Base-by-base conservation (phyloP, 345 rosid genomes). In the Hibiscus tridactylites region DNA sequence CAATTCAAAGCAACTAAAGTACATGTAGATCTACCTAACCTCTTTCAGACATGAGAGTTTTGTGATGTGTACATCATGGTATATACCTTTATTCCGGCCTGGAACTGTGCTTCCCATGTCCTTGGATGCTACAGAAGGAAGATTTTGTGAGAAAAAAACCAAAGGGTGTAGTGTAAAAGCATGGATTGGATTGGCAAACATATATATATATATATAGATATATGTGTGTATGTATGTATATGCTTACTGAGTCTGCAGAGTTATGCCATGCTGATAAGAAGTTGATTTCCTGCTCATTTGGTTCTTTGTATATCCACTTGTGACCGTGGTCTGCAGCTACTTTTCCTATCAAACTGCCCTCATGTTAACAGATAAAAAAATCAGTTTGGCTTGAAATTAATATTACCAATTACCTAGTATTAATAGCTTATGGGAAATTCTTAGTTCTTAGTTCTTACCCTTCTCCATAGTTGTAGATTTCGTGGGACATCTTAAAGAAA, bases 51-150 rank as follows among this genome's bases (percentile, higher is more conserved):
- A 9, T 60, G 7, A 13, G 9, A 62, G 78, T 71, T 73, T 39
- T 66, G 13, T 73, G 13, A 33, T 58, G 49, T 73, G 65, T 65
- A 33, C 57, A 68, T 5, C 46, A 39, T 42, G 31, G 29, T 59
- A 56, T 44, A 44, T 63, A 94, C 99, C 92, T 94, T 86, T 76
- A 94, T 86, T 26, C 99, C 99, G 69, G 97, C 87, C 78, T 86
- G 97, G 82, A 94, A 94, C 87, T 94, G 99, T 61, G 97, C 97
- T 79, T 91, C 99, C 99, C 99, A 94, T 73, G 99, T 91, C 87
- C 96, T 88, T 64, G 99, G 99, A 61, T 88, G 88, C 97, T 94
- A 85, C 59, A 73, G 47, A 13, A 68, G 4, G 6, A 24, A 56
- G 10, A 44, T 28, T 24, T 21, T 13, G 47, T 68, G 52, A 65